A percentile compares a stretch with the other conserved stretches of the same genome.
phyloP scores from a whole-genome alignment of 129 eudicot species.

The Glebionis coronaria region DNA sequence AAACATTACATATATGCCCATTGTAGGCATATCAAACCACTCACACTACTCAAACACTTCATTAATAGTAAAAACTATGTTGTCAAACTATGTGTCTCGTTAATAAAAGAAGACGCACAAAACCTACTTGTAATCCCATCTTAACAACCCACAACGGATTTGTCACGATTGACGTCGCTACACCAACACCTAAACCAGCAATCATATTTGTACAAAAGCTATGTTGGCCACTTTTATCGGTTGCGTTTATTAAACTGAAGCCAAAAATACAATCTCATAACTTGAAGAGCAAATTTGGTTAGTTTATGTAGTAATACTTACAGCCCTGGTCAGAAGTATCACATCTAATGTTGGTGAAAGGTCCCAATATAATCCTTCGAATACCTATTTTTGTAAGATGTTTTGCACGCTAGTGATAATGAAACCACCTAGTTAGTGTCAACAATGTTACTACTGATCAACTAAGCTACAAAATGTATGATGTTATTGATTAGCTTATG shows the following conservation, averaged over 20 bases:
- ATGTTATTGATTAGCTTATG: no score
- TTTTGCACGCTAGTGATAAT: slow-evolving; percentile 57
- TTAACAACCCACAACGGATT: slow-evolving; percentile 95
- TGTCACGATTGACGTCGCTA: slow-evolving; percentile 68
- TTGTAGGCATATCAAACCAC: background rate
- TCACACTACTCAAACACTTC: background rate
- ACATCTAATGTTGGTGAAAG: slow-evolving; percentile 81
- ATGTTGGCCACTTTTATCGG: slow-evolving; percentile 52
- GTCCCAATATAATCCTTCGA: slow-evolving; percentile 76
- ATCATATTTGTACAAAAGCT: slow-evolving; percentile 67
- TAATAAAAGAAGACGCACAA: background rate
- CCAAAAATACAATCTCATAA: background rate
- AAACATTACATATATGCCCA: background rate
- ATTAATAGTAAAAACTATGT: background rate
- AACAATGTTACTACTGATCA: slow-evolving; percentile 10
- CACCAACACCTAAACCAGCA: slow-evolving; percentile 93
- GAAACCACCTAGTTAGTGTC: slow-evolving; percentile 55
- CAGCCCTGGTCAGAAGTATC: slow-evolving; percentile 89
- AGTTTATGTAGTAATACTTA: slow-evolving; percentile 33
- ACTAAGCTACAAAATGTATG: no score
- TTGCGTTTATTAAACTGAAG: slow-evolving; percentile 24
- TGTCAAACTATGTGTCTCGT: background rate
- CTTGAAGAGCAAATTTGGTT: background rate
- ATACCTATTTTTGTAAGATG: slow-evolving; percentile 58
- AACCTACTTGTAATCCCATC: slow-evolving; percentile 79